Base-by-base conservation (phyloP, 2,329 filamentous ascomycete species). In the Colletotrichum godetiae region DNA sequence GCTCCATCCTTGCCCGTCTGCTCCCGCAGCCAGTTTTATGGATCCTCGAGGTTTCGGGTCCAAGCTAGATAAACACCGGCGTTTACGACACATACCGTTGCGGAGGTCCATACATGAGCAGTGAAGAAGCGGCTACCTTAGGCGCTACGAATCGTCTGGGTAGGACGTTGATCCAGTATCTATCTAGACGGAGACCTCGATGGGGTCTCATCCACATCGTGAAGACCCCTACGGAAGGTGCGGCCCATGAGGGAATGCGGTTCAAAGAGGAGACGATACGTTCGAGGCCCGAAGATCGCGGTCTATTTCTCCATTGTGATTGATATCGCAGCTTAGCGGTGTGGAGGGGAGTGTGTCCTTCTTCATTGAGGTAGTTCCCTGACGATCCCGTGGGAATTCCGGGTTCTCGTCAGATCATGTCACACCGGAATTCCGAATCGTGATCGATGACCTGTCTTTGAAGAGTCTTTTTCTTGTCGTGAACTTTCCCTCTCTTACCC, bases 11-110 rank as follows among this genome's bases (percentile, higher is more conserved):
- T 49, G 19, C 8, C 19, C 42, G 15, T 49, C 42, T 22, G 15
- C 42, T 49, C 8, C 33, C 42, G 42, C 19, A 49, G 70, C 66
- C n/a, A 37, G 13, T 56, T 60, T 56, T 52, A 46, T 49, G 70
- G 66, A 35, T 35, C 67, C 31, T 42, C 22, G 29, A 33, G 29
- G 46, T 19, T 37, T 27, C 5, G 46, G 19, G 15, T 13, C 12
- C 12, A 27, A 11, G 27, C 52, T 56, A 55, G 42, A 49, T 15
- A 37, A 49, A 37, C 33, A 59, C 70, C 70, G 22, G 53, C 24
- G 31, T 49, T 19, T 35, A 52, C 55, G 27, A 37, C 31, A 56
- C 37, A 35, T 12, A 31, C 31, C 62, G 53, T 52, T 42, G 69
- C 62, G 58, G 69, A 59, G n/a, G 37, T 49, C 5, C 31, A 15